Conservation (phyloP, 2,329 filamentous ascomycete genomes). For the Chaetoscypha palmicola region DNA sequence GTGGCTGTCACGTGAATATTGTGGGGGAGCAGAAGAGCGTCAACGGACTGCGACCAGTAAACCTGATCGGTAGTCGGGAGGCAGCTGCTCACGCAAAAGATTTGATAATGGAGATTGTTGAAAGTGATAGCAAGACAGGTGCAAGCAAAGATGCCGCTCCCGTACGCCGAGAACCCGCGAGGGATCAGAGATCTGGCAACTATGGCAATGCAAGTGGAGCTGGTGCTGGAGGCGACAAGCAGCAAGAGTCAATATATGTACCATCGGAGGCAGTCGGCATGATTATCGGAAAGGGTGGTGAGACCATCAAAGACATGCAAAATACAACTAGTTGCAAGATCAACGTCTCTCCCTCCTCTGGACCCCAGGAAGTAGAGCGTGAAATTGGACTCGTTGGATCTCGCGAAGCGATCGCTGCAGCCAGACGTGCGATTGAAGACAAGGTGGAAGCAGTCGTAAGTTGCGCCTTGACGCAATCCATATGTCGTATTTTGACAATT, state of each 20-base stretch:
- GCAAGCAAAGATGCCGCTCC: slow-evolving; percentile 30
- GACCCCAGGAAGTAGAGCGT: slow-evolving; percentile 70
- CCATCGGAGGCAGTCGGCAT: slow-evolving; percentile 90
- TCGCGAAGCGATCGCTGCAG: slow-evolving; percentile 68
- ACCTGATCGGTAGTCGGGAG: slow-evolving; percentile 73
- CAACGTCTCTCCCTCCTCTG: slow-evolving; percentile 78
- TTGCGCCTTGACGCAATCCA: slow-evolving; percentile 18
- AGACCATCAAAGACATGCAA: slow-evolving; percentile 94
- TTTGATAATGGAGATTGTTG: slow-evolving; percentile 87
- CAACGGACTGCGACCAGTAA: slow-evolving; percentile 82
- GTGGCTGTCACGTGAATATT: slow-evolving; percentile 93
- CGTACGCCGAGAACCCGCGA: slow-evolving; percentile 39
- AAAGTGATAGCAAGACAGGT: slow-evolving; percentile 66
- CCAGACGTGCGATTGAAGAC: slow-evolving; percentile 80
- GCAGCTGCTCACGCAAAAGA: slow-evolving; percentile 75
- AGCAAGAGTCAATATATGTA: slow-evolving; percentile 76
- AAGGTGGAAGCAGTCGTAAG: slow-evolving; percentile 85
- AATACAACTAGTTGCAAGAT: slow-evolving; percentile 84
- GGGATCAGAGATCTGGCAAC: slow-evolving; percentile 36
- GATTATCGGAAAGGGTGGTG: slow-evolving; percentile 92
- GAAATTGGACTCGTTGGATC: slow-evolving; percentile 81
- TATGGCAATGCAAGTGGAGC: slow-evolving; percentile 35
- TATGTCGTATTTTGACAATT: slow-evolving; percentile 10
- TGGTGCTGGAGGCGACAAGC: slow-evolving; percentile 51
- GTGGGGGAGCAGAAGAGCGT: slow-evolving; percentile 89